These are phyloP conservation scores for Camelina neglecta DNA, from an alignment of 345 rosid genomes.

Conservation along the genomic window DNA sequence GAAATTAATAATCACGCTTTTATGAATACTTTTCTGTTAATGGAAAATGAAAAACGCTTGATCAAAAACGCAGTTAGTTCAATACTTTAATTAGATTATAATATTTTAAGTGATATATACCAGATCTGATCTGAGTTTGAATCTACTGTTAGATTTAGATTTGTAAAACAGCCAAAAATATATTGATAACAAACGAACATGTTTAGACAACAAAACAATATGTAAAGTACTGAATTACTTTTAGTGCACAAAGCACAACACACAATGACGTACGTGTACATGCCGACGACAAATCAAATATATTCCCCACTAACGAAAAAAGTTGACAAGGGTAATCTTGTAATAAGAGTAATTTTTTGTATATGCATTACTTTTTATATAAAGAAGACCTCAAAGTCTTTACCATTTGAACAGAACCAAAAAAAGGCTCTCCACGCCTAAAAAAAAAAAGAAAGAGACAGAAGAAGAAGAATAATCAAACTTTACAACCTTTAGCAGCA, in stretches of 20 bases:
- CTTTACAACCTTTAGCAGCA: conserved; percentile 32
- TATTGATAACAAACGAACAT: no score
- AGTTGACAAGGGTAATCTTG: conserved; percentile 31
- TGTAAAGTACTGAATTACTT: no score
- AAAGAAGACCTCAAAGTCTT: conserved; percentile 36
- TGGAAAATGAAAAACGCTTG: no score
- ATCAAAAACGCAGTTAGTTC: no score
- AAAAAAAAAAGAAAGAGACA: conserved; percentile 7
- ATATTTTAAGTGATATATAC: not conserved
- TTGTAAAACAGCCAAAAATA: no score
- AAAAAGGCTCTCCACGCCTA: conserved; percentile 6
- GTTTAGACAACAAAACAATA: no score
- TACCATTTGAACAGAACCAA: conserved; percentile 16
- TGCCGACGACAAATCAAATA: conserved; percentile 8
- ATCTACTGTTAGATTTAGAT: not conserved
- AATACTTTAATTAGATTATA: no score
- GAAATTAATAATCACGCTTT: no score
- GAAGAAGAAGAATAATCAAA: conserved; percentile 11
- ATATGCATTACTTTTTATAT: conserved; percentile 47
- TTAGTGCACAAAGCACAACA: conserved; percentile 3
- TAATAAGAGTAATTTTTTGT: conserved; percentile 44
- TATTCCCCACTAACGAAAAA: conserved; percentile 11
- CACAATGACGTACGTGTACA: not conserved
- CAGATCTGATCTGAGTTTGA: not conserved
- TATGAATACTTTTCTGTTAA: no score